Evolutionary conservation across 129 eudicot genomes (phyloP).

Genomic region (Flaveria sonorensis): DNA sequence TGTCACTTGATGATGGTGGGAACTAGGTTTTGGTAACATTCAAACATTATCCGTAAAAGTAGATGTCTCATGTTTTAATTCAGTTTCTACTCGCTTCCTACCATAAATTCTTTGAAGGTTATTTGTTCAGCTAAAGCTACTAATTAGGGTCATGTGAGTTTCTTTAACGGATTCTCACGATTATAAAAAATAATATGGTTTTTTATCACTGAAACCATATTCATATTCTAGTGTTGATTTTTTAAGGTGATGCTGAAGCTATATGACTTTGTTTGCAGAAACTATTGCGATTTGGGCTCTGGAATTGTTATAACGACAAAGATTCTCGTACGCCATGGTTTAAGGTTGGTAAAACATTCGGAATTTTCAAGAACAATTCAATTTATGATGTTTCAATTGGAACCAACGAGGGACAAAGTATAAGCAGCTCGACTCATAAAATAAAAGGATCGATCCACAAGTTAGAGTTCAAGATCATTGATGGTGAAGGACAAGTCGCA

Average conservation of each 20-base stretch:
- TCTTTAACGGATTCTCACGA: too few relatives aligned
- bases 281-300: constrained; percentile 39
- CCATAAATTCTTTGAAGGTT: too few relatives aligned
- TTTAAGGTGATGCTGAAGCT: neutral
- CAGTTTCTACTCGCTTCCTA: too few relatives aligned
- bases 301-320: constrained; percentile 55
- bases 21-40: too few relatives aligned
- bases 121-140: too few relatives aligned
- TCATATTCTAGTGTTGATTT: neutral
- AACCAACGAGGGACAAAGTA: constrained; percentile 21
- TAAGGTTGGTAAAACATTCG: constrained; percentile 49
- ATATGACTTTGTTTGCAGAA: constrained; percentile 40
- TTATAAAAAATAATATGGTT: too few relatives aligned
- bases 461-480: constrained; percentile 50
- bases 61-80: too few relatives aligned
- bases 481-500: constrained; percentile 37
- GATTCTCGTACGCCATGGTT: constrained; percentile 56
- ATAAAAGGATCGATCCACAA: constrained; percentile 44
- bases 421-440: constrained; percentile 28
- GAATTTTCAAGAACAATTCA: constrained; percentile 34
- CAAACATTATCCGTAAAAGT: too few relatives aligned
- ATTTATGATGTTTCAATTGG: constrained; percentile 41
- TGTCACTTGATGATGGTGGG: too few relatives aligned
- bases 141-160: too few relatives aligned
- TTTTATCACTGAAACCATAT: too few relatives aligned